Evolutionary conservation across 1,284 basidiomycete species (phyloP), one percentile per base, ranked within the genome.

Genomic region (Gomphus bonarii): DNA sequence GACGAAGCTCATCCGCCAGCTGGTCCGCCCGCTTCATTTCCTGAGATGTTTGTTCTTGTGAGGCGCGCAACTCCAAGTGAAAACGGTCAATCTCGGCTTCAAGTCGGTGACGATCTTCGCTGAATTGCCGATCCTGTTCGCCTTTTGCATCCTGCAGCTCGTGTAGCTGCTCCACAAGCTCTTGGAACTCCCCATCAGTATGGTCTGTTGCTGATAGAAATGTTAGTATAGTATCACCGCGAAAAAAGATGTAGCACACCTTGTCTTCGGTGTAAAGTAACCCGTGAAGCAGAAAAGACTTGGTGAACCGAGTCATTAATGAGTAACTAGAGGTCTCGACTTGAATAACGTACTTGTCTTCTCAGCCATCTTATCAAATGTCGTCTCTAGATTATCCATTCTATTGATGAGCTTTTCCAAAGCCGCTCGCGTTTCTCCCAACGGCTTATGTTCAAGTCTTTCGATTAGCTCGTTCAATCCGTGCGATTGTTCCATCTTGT

Each of bases 281-380:
- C 64, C 22, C 85, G 73, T 11, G 87, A 89, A 43, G 82, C 75
- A 18, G 88, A 90, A 36, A 90, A 73, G 36, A 90, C 88, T 88
- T 50, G 30, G 59, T 51, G n/a, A 16, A 48, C 9, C 7, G 14
- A 50, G 9, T 22, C 14, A 33, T 18, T 38, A 28, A 47, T 20
- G 28, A 58, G 22, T 14, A 18, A 16, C 38, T n/a, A 54, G 25
- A 28, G 1, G 54, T 30, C n/a, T 43, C 18, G 58, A 18, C 43
- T 9, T 31, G 5, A 10, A 48, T 6, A 35, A 76, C 85, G 60
- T 66, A 91, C 89, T 70, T 58, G 88, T 87, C 48, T 84, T 78
- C 65, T 91, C 88, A 14, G 87, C 85, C 62, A 91, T 83, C 59
- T 81, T 78, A 63, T 92, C 90, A 64, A 93, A 90, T 2, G 84